A percentile compares a stretch with the other conserved stretches of the same genome.
Conservation (phyloP, 2,329 filamentous ascomycete species). For the Colletotrichum abscissum region DNA sequence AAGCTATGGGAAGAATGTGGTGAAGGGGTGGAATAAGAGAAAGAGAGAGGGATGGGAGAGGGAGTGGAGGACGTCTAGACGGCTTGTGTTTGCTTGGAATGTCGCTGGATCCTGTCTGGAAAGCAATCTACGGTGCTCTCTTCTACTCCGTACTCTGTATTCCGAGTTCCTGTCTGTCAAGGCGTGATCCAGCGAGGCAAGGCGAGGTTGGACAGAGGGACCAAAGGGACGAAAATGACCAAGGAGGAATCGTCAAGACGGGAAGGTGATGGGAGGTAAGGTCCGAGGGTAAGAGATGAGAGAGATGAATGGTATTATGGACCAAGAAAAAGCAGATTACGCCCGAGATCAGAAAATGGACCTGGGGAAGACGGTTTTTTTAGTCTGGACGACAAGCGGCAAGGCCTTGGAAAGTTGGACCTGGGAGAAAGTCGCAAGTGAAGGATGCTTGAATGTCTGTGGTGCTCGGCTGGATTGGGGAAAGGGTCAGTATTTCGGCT, state of each 20-base stretch:
- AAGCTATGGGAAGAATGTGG: slow-evolving; percentile 1
- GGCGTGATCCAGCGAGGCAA: slow-evolving; percentile 12
- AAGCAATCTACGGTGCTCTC: slow-evolving; percentile 8
- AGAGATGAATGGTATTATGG: slow-evolving; percentile 19
- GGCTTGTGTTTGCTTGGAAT: slow-evolving; percentile 18
- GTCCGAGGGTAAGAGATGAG: slow-evolving; percentile 23
- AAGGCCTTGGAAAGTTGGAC: neutral
- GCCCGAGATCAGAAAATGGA: neutral
- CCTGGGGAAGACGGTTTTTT: slow-evolving; percentile 12
- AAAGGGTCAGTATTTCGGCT: slow-evolving; percentile 26
- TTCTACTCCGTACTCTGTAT: neutral
- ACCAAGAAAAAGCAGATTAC: slow-evolving; percentile 12
- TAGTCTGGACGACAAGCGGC: neutral
- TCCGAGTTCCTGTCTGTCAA: neutral
- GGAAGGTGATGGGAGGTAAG: slow-evolving; percentile 25
- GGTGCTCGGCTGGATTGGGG: slow-evolving; percentile 23
- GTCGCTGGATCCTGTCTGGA: slow-evolving; percentile 17
- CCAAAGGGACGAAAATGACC: slow-evolving; percentile 14
- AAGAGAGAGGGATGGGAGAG: slow-evolving; percentile 1
- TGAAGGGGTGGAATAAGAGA: slow-evolving; percentile 1
- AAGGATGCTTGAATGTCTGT: slow-evolving; percentile 14
- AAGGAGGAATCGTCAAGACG: slow-evolving; percentile 22
- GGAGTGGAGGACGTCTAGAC: slow-evolving; percentile 12
- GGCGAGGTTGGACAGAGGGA: slow-evolving; percentile 28
- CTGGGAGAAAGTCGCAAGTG: slow-evolving; percentile 2